Conservation (phyloP, 1,284 basidiomycete species). For the Xerocomus cyaneibrunnescens region DNA sequence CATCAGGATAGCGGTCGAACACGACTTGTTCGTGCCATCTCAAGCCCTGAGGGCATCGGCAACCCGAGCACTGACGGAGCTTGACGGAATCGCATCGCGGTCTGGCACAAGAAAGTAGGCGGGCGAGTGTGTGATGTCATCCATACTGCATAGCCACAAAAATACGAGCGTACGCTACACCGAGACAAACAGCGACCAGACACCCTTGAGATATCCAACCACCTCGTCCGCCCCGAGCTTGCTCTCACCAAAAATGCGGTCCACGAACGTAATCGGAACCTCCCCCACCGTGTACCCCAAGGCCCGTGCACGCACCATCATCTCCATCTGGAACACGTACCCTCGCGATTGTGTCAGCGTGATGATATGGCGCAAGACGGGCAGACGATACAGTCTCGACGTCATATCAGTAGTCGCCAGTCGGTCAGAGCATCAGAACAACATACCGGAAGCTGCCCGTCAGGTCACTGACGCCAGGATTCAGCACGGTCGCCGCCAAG, state of each 20-base stretch:
- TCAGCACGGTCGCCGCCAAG: conserved; percentile 78
- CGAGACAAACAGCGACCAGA: conserved; percentile 75
- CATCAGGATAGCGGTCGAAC: no score
- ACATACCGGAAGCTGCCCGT: conserved; percentile 84
- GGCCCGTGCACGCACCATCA: conserved; percentile 86
- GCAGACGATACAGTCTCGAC: conserved; percentile 71
- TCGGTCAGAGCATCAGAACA: background rate
- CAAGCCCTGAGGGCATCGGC: no score
- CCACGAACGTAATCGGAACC: conserved; percentile 92
- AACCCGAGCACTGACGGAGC: no score
- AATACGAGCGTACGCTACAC: conserved; percentile 58
- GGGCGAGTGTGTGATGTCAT: no score
- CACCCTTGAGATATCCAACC: conserved; percentile 85
- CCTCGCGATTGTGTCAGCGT: conserved; percentile 81
- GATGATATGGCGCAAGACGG: conserved; percentile 81
- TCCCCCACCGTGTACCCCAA: conserved; percentile 85
- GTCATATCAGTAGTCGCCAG: conserved; percentile 1
- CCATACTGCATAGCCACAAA: no score
- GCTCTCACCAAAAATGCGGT: conserved; percentile 89
- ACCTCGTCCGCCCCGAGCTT: conserved; percentile 89
- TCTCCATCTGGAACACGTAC: conserved; percentile 97
- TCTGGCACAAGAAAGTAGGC: no score
- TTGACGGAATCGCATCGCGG: no score
- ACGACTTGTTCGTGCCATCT: no score
- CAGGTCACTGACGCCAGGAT: conserved; percentile 82